Conservation (phyloP, 805 yeast species). For the Ogataea glucozyma region DNA sequence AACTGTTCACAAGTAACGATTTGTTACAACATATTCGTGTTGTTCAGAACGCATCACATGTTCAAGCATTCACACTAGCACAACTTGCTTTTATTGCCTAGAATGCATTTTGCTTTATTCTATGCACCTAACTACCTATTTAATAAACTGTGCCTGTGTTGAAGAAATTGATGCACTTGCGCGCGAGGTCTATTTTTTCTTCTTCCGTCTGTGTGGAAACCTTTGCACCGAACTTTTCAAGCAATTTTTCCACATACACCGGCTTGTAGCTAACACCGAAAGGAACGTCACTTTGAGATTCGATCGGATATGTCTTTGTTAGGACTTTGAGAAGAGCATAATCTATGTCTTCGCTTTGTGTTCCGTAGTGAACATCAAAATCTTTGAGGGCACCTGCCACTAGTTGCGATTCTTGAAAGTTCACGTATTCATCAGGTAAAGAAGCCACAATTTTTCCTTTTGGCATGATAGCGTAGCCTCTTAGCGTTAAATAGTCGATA, state of each 20-base stretch:
- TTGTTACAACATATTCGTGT: no score
- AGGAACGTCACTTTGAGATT: background rate
- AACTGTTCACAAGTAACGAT: no score
- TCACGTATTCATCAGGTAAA: constrained; percentile 2
- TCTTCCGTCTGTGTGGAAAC: background rate
- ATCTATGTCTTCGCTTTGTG: background rate
- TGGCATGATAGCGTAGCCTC: constrained; percentile 6
- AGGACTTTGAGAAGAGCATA: constrained; percentile 2
- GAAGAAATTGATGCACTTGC: constrained; percentile 3
- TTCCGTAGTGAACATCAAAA: background rate
- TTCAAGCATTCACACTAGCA: no score
- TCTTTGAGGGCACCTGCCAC: constrained; percentile 2
- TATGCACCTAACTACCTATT: no score
- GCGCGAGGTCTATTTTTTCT: background rate
- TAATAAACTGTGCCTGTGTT: constrained; percentile 2
- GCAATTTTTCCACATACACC: background rate
- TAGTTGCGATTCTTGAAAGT: constrained; percentile 3
- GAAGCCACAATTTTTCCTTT: constrained; percentile 1
- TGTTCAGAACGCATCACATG: no score
- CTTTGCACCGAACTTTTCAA: constrained; percentile 2
- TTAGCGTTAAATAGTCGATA: constrained; percentile 2
- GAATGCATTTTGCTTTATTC: no score
- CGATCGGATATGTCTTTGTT: background rate
- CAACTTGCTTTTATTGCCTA: no score
- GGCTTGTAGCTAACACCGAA: constrained; percentile 1